Base-by-base conservation (phyloP, 345 rosid species). In the Eucalyptus guilfoylei region DNA sequence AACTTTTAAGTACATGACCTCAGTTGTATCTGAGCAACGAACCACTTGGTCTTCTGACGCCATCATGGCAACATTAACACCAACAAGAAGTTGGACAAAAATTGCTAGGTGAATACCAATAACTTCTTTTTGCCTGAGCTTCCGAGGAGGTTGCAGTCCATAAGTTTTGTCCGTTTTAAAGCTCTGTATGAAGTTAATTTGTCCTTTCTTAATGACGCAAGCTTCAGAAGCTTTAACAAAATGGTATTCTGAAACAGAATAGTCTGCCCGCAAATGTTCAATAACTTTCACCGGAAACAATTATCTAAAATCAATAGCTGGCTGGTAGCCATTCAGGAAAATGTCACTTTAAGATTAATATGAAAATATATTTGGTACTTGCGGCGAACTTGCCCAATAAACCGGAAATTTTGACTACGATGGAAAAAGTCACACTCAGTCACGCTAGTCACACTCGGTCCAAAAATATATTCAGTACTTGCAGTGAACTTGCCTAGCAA, bases 321-420 rank as follows among this genome's bases (percentile, higher is more conserved):
- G 37, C 64, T 3, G 64, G 13, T 58, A 5, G n/a, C 64, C 64
- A 58, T 58, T 58, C 64, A 5, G 15, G 67, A 28, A 60, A 60
- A 12, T 3, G 32, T 60, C 67, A 14, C 67, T 60, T 12, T 12
- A 13, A 60, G 32, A 60, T 10, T 28, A 60, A 26, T 60, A 28
- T 11, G 4, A 60, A 28, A 60, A 28, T 28, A 60, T 60, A 60
- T 60, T 28, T 2, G 2, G 67, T 6, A 60, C 67, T 26, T 60
- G n/a, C 32, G 0, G 4, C 7, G 67, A 60, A 60, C 67, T 12
- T 60, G 14, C 32, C 32, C 14, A 60, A 4, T 28, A 28, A 60
- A 60, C 32, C 0, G 5, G 8, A 49, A 60, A 3, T 26, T 60
- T 60, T 28, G 8, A 60, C 6, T 28, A 60, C 0, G 1, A 28